Evolutionary conservation across 345 rosid genomes (phyloP).

Genomic region (Heritiera littoralis): DNA sequence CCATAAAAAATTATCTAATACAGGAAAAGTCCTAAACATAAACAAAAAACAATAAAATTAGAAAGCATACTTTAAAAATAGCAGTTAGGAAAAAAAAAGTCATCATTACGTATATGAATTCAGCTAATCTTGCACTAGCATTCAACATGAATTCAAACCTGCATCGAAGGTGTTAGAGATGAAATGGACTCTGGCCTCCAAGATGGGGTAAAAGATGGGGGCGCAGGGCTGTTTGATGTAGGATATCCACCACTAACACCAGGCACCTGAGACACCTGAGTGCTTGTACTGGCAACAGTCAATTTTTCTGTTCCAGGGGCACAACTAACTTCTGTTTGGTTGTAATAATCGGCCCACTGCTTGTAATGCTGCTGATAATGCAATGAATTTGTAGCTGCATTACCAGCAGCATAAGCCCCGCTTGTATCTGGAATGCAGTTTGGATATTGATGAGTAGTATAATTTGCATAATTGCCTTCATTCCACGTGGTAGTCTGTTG

Average conservation of each 20-base stretch:
- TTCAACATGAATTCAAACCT: conserved; percentile 52
- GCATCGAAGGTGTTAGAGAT: conserved; percentile 59
- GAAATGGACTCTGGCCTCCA: conserved; percentile 71
- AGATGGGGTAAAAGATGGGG: conserved; percentile 45
- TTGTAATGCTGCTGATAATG: conserved; percentile 79
- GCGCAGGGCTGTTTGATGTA: conserved; percentile 60
- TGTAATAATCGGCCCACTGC: conserved; percentile 86
- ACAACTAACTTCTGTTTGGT: conserved; percentile 90
- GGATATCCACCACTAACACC: conserved; percentile 56
- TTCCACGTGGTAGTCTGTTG: conserved; percentile 64
- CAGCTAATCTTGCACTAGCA: conserved; percentile 1
- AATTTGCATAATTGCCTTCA: conserved; percentile 66
- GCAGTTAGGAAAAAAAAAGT: conserved; percentile 4
- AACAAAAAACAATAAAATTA: neutral
- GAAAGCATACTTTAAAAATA: neutral
- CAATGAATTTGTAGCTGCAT: conserved; percentile 52
- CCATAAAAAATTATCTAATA: neutral
- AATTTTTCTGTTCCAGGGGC: conserved; percentile 96
- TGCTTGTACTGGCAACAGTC: conserved; percentile 55
- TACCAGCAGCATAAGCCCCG: conserved; percentile 53
- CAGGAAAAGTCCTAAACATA: neutral
- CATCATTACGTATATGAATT: neutral
- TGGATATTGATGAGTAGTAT: conserved; percentile 67
- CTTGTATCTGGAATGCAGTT: conserved; percentile 55
- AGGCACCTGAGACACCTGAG: conserved; percentile 54